Evolutionary conservation across 805 yeast genomes (phyloP).

Genomic region (Yamadazyma ubonensis): DNA sequence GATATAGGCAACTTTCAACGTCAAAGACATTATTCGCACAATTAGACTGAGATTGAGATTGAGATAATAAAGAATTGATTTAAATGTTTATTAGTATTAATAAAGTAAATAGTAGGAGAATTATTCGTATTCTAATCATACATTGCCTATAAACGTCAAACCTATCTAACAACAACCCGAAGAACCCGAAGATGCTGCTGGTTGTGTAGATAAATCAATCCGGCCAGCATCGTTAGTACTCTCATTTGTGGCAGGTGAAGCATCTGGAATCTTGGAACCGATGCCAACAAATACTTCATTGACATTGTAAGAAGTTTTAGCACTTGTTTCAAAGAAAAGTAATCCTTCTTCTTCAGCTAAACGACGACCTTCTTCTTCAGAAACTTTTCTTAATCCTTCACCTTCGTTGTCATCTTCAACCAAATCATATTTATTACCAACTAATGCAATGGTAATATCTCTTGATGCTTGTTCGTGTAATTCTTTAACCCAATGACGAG

Average conservation of each 20-base stretch:
- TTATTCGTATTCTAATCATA: background rate
- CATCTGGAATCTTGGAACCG: conserved; percentile 77
- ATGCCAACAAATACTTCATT: conserved; percentile 88
- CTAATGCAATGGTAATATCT: conserved; percentile 87
- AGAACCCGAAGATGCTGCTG: conserved; percentile 6
- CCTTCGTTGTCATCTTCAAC: conserved; percentile 48
- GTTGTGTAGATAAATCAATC: conserved; percentile 33
- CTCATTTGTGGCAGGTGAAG: conserved; percentile 8
- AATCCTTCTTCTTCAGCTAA: conserved; percentile 90
- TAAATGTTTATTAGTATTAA: no score
- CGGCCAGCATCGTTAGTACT: conserved; percentile 24
- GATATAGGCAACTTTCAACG: conserved; percentile 68
- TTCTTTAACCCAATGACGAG: conserved; percentile 97
- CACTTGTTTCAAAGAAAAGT: conserved; percentile 90
- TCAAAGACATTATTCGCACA: conserved; percentile 8
- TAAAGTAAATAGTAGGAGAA: no score
- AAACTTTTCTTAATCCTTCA: conserved; percentile 61
- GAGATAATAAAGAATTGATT: no score
- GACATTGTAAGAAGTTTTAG: conserved; percentile 85
- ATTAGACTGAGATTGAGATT: no score
- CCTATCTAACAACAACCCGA: conserved; percentile 12
- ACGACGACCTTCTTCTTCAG: conserved; percentile 79
- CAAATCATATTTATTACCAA: conserved; percentile 89
- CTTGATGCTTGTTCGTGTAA: conserved; percentile 93
- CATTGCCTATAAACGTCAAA: background rate